Conservation (phyloP, 176 grass and related monocot species). For the Aegilops umbellulata region DNA sequence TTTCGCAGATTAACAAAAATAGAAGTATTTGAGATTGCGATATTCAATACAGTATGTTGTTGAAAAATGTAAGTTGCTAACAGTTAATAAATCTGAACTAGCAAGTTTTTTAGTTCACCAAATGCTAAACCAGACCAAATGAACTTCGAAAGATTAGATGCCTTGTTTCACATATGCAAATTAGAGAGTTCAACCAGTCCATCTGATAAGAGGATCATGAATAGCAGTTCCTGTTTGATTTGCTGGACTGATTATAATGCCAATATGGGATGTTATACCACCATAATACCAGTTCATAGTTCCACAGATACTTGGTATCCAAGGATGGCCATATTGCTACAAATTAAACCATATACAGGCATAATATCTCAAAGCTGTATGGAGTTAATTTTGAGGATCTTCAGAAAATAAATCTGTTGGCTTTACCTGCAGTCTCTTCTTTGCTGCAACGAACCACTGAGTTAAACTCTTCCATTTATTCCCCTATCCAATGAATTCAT, state of each 20-base stretch:
- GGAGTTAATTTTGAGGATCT: not conserved
- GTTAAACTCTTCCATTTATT: not conserved
- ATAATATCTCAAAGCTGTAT: not conserved
- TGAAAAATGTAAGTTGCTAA: not conserved
- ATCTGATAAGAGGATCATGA: not conserved
- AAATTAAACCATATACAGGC: not conserved
- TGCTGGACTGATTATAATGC: not conserved
- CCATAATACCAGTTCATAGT: not conserved
- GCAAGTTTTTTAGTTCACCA: not conserved
- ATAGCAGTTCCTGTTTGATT: not conserved
- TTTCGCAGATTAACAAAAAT: not conserved
- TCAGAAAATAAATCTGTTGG: not conserved
- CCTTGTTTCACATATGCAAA: not conserved
- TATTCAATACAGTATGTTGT: constrained; percentile 15
- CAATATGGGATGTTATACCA: not conserved
- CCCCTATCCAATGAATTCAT: not conserved
- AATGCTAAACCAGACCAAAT: constrained; percentile 1
- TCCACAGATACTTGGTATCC: not conserved
- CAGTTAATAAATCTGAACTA: not conserved
- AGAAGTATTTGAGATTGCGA: not conserved
- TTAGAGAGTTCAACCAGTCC: not conserved
- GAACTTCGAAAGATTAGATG: not conserved
- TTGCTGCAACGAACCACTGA: constrained; percentile 1
- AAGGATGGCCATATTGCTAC: not conserved
- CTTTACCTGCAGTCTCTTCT: constrained; percentile 21